Percentiles rank a stretch among this genome's conserved stretches.
phyloP scores from a whole-genome alignment of 1,139 yeast species.

The Zygosaccharomyces pseudobailii region DNA sequence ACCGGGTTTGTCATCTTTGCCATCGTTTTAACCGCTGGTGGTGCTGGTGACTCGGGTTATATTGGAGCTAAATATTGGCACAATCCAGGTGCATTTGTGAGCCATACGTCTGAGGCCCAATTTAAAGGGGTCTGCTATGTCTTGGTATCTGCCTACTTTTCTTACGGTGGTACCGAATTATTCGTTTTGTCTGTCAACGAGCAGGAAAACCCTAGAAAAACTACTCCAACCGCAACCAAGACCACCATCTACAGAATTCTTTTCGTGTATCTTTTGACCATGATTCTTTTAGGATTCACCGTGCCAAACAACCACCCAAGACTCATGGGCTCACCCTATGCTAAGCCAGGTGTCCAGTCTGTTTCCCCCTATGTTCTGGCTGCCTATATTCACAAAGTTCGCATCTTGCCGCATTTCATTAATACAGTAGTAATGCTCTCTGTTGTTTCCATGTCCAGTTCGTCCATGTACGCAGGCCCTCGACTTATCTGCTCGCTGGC shows the following conservation, averaged over 20 bases:
- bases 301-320: slow-evolving; percentile 53
- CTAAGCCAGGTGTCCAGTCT: neutral
- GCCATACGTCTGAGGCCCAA: slow-evolving; percentile 18
- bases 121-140: slow-evolving; percentile 80
- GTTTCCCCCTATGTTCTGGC: slow-evolving; percentile 4
- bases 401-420: slow-evolving; percentile 64
- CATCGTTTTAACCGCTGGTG: slow-evolving; percentile 57
- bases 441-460: slow-evolving; percentile 68
- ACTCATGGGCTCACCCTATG: slow-evolving; percentile 36
- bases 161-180: slow-evolving; percentile 78
- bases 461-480: slow-evolving; percentile 73
- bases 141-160: slow-evolving; percentile 78
- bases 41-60: slow-evolving; percentile 56
- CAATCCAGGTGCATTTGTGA: slow-evolving; percentile 50
- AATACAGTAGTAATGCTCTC: slow-evolving; percentile 71
- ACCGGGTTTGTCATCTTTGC: slow-evolving; percentile 60
- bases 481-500: slow-evolving; percentile 81
- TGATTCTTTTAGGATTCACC: slow-evolving; percentile 38
- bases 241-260: slow-evolving; percentile 69
- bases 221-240: slow-evolving; percentile 67
- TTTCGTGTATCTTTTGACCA: slow-evolving; percentile 62
- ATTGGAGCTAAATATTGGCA: slow-evolving; percentile 61
- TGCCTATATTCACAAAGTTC: slow-evolving; percentile 60
- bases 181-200: slow-evolving; percentile 87
- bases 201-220: slow-evolving; percentile 61